These are phyloP conservation scores for Leccinum ponderosum DNA, from an alignment of 1,284 basidiomycete genomes.

Conservation along the genomic window DNA sequence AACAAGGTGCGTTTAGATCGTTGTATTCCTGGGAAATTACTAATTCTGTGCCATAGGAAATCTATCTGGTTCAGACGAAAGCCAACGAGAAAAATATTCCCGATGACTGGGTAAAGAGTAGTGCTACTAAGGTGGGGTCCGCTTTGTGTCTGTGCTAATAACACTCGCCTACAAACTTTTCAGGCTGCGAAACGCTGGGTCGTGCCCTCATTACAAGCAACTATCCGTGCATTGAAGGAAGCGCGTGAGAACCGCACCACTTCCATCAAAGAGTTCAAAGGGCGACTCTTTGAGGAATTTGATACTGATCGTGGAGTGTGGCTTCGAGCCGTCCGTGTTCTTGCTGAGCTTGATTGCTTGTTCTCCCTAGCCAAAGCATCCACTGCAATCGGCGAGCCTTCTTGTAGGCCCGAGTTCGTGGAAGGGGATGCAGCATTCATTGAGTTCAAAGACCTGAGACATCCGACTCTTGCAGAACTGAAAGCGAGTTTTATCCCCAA, in stretches of 20 bases:
- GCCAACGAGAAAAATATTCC: conserved; percentile 66
- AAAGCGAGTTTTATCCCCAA: conserved; percentile 92
- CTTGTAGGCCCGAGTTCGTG: conserved; percentile 88
- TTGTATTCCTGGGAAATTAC: not conserved
- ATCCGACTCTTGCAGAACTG: conserved; percentile 76
- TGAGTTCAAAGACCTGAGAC: conserved; percentile 81
- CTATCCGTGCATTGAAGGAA: conserved; percentile 85
- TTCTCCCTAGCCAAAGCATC: conserved; percentile 93
- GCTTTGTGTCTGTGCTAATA: not conserved
- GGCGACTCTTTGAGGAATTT: conserved; percentile 82
- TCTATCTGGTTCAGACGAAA: conserved; percentile 82
- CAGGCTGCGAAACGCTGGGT: conserved; percentile 76
- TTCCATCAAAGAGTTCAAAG: conserved; percentile 81
- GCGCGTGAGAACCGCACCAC: conserved; percentile 84
- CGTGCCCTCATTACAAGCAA: conserved; percentile 69
- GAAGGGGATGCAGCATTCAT: conserved; percentile 78
- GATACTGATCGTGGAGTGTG: conserved; percentile 80
- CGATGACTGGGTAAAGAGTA: conserved; percentile 80
- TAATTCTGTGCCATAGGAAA: conserved; percentile 57
- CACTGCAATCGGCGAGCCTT: conserved; percentile 86
- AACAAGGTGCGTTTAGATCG: conserved; percentile 57
- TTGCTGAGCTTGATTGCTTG: conserved; percentile 92
- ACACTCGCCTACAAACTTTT: conserved; percentile 5
- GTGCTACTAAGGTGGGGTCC: conserved; percentile 71
- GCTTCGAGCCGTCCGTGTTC: conserved; percentile 75